Evolutionary conservation across 441 rosid genomes (phyloP).

Genomic region (Populus hybrid): DNA sequence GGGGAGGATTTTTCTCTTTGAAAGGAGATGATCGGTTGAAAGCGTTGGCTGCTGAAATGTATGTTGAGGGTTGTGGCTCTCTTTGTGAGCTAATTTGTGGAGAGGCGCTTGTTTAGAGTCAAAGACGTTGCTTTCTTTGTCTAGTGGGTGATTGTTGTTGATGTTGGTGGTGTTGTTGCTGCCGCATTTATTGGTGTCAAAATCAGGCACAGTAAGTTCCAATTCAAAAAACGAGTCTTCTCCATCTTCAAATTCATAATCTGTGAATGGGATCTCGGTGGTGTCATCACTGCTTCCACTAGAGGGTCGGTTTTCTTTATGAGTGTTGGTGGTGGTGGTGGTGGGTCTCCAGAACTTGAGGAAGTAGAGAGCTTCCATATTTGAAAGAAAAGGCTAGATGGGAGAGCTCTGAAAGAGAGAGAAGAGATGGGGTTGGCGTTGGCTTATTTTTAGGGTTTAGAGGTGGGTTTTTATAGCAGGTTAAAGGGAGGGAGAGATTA

Average conservation of each 20-base stretch:
- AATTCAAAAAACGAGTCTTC: slow-evolving; percentile 91
- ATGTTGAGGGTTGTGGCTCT: slow-evolving; percentile 8
- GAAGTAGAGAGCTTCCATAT: slow-evolving; percentile 69
- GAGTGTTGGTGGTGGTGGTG: background rate
- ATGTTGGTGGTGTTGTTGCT: slow-evolving; percentile 9
- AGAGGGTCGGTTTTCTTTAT: slow-evolving; percentile 16
- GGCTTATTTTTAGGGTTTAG: slow-evolving; percentile 1
- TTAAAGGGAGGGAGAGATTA: background rate
- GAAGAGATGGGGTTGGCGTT: background rate
- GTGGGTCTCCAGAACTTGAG: slow-evolving; percentile 54
- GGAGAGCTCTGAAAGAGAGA: background rate
- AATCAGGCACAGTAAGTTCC: slow-evolving; percentile 55
- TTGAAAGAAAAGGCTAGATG: background rate
- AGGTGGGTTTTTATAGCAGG: slow-evolving; percentile 13
- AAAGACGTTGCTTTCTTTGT: slow-evolving; percentile 18
- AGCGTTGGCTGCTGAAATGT: slow-evolving; percentile 19
- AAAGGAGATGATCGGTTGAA: slow-evolving; percentile 38
- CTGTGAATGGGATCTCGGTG: slow-evolving; percentile 30
- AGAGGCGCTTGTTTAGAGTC: slow-evolving; percentile 19
- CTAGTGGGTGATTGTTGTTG: slow-evolving; percentile 12
- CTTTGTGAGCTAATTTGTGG: slow-evolving; percentile 9
- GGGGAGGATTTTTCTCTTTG: slow-evolving; percentile 71
- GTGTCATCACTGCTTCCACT: slow-evolving; percentile 26
- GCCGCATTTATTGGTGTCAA: slow-evolving; percentile 22
- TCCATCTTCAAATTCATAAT: slow-evolving; percentile 49